Conservation (phyloP, 257 asterid genomes). For the Echium plantagineum region DNA sequence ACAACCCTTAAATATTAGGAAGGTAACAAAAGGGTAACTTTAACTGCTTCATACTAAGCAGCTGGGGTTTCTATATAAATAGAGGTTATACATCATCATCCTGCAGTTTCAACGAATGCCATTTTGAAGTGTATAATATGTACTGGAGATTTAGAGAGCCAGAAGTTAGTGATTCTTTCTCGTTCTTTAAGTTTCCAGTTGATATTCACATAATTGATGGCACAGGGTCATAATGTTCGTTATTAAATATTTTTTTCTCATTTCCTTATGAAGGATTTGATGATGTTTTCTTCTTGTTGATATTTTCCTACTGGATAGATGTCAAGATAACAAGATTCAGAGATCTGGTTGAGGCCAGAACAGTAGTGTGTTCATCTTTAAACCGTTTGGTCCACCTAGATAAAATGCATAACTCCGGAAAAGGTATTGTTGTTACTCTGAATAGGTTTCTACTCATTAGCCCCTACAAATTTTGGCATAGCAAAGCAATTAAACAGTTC, state of each 20-base stretch:
- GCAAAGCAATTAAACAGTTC: neutral
- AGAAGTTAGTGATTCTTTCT: too few species aligned
- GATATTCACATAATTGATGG: neutral
- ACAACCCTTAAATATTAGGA: too few species aligned
- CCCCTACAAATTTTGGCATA: neutral
- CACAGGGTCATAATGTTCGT: neutral
- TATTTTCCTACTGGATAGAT: conserved; percentile 23
- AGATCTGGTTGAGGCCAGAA: conserved; percentile 55
- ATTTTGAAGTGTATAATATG: too few species aligned
- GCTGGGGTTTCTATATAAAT: too few species aligned
- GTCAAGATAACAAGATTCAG: conserved; percentile 48
- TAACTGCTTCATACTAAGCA: too few species aligned
- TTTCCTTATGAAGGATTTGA: neutral
- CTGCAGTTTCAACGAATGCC: too few species aligned
- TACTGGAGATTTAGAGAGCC: too few species aligned
- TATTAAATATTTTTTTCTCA: too few species aligned
- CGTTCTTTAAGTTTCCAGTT: too few species aligned
- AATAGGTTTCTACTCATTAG: neutral
- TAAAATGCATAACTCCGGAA: conserved; percentile 22
- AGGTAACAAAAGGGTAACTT: too few species aligned
- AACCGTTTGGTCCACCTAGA: conserved; percentile 33
- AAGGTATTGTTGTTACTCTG: conserved; percentile 22
- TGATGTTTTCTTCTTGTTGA: conserved; percentile 3
- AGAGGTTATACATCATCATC: too few species aligned
- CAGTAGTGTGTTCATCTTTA: conserved; percentile 48